Evolutionary conservation across 352 stramenopile species (phyloP).

Genomic region (Globisporangium barbulae): DNA sequence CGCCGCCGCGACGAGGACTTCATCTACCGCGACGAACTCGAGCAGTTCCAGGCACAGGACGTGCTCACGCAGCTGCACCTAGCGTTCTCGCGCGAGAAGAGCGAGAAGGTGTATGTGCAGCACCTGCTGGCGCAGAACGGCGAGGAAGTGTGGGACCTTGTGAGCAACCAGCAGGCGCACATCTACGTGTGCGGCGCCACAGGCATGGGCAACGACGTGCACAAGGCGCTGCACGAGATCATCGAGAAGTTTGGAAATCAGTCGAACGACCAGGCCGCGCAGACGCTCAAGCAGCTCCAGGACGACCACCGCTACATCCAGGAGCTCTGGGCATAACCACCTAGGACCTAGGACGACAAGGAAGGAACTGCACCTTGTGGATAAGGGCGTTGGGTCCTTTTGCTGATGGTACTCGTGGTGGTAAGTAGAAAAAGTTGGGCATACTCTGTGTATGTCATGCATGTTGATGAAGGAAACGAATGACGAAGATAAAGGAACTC

Average conservation of each 20-base stretch:
- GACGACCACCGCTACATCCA: slow-evolving; percentile 92
- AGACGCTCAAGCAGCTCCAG: slow-evolving; percentile 89
- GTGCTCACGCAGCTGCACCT: slow-evolving; percentile 90
- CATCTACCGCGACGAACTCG: slow-evolving; percentile 92
- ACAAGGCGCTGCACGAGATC: slow-evolving; percentile 89
- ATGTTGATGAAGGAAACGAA: neutral
- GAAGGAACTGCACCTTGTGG: too few species aligned
- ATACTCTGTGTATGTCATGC: neutral
- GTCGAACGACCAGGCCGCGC: slow-evolving; percentile 51
- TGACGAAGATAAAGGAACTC: neutral
- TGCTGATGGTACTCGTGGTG: neutral
- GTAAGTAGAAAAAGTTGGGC: neutral
- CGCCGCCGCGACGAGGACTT: slow-evolving; percentile 83
- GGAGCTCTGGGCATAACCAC: slow-evolving; percentile 90
- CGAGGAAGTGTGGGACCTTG: slow-evolving; percentile 53
- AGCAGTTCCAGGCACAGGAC: slow-evolving; percentile 75
- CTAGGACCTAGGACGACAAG: neutral
- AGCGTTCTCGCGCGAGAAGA: slow-evolving; percentile 94
- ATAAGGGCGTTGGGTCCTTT: neutral
- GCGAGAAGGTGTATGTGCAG: slow-evolving; percentile 98
- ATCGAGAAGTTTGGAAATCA: slow-evolving; percentile 65
- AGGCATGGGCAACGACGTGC: slow-evolving; percentile 96
- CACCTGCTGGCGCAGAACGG: slow-evolving; percentile 88
- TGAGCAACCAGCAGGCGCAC: slow-evolving; percentile 65
- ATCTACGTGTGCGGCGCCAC: slow-evolving; percentile 98